Evolutionary conservation across 2,329 filamentous ascomycete species (phyloP).

Genomic region (Ascochyta fabae): DNA sequence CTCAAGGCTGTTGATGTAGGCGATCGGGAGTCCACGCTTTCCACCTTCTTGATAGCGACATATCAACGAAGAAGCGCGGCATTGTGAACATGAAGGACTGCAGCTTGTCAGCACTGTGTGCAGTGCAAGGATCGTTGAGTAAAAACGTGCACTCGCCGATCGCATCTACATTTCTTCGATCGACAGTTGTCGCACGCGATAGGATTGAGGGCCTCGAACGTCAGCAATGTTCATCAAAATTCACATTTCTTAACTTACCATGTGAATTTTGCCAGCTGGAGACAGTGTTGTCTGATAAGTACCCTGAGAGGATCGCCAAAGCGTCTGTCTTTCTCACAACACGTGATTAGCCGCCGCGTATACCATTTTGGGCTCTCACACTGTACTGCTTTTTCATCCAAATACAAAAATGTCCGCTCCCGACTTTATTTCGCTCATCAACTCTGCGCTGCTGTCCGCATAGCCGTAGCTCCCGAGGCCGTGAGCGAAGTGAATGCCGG

Average conservation of each 20-base stretch:
- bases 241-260: background rate
- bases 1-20: slow-evolving; percentile 35
- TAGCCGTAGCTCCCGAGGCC: background rate
- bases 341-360: background rate
- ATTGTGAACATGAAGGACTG: slow-evolving; percentile 37
- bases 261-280: background rate
- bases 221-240: background rate
- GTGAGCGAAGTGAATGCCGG: background rate
- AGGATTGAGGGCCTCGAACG: slow-evolving; percentile 21
- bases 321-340: background rate
- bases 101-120: background rate
- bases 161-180: slow-evolving; percentile 38
- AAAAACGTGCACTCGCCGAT: slow-evolving; percentile 29
- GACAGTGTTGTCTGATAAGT: background rate
- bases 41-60: slow-evolving; percentile 37
- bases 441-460: background rate
- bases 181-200: slow-evolving; percentile 39
- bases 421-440: background rate
- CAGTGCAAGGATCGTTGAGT: background rate
- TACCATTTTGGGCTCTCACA: background rate
- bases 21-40: slow-evolving; percentile 34
- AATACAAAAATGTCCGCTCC: background rate
- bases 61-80: slow-evolving; percentile 16
- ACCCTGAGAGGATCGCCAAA: background rate
- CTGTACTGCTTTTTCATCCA: background rate